Conservation (phyloP, 164 flowering plant genomes). For the Paratinospora sagittata region DNA sequence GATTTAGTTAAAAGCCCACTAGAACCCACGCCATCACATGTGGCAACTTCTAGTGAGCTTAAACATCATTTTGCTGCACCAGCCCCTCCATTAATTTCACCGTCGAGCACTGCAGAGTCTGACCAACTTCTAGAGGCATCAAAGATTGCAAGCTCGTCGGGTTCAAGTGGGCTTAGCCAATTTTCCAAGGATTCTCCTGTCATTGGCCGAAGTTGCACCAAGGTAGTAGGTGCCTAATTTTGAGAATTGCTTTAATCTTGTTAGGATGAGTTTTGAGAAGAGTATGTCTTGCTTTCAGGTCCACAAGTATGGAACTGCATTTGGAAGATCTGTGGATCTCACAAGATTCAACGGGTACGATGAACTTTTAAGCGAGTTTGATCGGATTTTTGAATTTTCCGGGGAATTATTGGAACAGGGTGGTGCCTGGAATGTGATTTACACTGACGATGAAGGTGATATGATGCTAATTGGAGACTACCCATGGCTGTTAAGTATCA, state of each 20-base stretch:
- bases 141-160: constrained; percentile 14
- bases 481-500: constrained; percentile 51
- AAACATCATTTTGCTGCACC: constrained; percentile 11
- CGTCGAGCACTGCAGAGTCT: constrained; percentile 19
- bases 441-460: constrained; percentile 41
- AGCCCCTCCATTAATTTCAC: constrained; percentile 20
- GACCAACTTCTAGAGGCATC: constrained; percentile 23
- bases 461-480: constrained; percentile 42
- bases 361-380: constrained; percentile 42
- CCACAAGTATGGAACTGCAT: constrained; percentile 38
- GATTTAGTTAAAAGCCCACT: constrained; percentile 21
- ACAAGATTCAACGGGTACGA: constrained; percentile 37
- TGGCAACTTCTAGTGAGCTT: constrained; percentile 13
- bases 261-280: not conserved
- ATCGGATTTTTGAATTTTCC: constrained; percentile 43
- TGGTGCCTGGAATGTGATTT: constrained; percentile 47
- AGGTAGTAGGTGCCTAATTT: constrained; percentile 22
- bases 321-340: constrained; percentile 52
- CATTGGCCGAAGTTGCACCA: constrained; percentile 32
- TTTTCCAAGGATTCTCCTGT: constrained; percentile 16
- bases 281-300: constrained; percentile 26
- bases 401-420: constrained; percentile 37
- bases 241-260: not conserved
- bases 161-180: constrained; percentile 14
- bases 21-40: constrained; percentile 35